These are phyloP conservation scores for Termitomyces sp. DNA, from an alignment of 768 basidiomycete species.

Conservation along the genomic window DNA sequence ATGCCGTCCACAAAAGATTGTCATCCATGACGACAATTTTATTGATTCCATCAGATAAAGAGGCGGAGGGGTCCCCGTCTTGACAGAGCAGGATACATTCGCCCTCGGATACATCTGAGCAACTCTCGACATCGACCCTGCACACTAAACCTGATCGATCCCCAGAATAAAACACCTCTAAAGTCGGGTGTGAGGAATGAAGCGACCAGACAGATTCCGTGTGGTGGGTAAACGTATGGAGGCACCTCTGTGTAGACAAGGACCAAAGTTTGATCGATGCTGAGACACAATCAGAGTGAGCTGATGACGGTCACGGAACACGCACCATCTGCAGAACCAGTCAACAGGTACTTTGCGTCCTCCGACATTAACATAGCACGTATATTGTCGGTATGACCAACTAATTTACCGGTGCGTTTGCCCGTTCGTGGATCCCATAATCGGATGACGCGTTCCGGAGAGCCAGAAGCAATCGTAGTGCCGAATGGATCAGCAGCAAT, in stretches of 20 bases:
- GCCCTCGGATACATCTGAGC: constrained; percentile 77
- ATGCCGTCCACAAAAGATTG: constrained; percentile 84
- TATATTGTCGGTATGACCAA: constrained; percentile 97
- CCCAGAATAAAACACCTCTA: constrained; percentile 91
- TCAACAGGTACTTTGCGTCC: constrained; percentile 84
- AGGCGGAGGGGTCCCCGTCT: constrained; percentile 37
- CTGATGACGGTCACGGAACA: neutral
- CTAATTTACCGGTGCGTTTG: constrained; percentile 76
- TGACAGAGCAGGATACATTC: constrained; percentile 84
- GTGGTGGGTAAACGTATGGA: constrained; percentile 96
- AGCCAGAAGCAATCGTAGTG: constrained; percentile 78
- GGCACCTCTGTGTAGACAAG: constrained; percentile 75
- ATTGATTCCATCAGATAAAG: constrained; percentile 57
- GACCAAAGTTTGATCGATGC: constrained; percentile 96
- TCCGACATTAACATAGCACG: constrained; percentile 84
- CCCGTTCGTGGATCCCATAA: constrained; percentile 92
- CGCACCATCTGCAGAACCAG: constrained; percentile 73
- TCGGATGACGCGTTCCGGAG: constrained; percentile 85
- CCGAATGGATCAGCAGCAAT: constrained; percentile 77
- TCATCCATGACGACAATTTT: constrained; percentile 82
- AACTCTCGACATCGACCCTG: constrained; percentile 85
- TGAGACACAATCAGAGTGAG: constrained; percentile 7
- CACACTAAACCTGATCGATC: constrained; percentile 88
- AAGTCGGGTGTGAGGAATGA: constrained; percentile 78
- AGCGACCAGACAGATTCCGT: constrained; percentile 94